Evolutionary conservation across 192 early-diverging fungal genomes (phyloP).

Genomic region (Podila horticola): DNA sequence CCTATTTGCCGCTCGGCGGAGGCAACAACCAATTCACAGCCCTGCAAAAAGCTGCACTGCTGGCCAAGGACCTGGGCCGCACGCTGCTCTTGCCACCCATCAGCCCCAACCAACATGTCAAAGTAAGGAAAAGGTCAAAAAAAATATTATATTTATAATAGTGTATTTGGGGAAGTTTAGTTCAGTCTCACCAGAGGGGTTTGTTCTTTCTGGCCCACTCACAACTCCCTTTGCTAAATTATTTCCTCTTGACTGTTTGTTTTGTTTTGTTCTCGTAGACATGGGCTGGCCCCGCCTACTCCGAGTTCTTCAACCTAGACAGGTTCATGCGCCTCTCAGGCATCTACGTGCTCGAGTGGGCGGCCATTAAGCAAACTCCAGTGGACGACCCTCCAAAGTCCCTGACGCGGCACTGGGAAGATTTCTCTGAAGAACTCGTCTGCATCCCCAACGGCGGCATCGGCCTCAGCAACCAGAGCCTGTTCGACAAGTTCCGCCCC

Average conservation of each 20-base stretch:
- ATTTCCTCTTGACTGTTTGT: too few relatives aligned
- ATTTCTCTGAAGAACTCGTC: slow-evolving; percentile 37
- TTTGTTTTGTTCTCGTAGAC: background rate
- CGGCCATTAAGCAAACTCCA: slow-evolving; percentile 46
- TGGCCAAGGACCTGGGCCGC: slow-evolving; percentile 45
- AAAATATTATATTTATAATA: too few relatives aligned
- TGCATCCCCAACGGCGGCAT: slow-evolving; percentile 44
- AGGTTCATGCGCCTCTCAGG: slow-evolving; percentile 17
- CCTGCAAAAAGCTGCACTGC: slow-evolving; percentile 33
- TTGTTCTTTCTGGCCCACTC: too few relatives aligned
- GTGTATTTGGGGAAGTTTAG: too few relatives aligned
- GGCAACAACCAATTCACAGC: slow-evolving; percentile 48
- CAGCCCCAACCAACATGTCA: slow-evolving; percentile 40
- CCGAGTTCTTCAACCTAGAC: slow-evolving; percentile 43
- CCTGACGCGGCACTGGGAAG: slow-evolving; percentile 19
- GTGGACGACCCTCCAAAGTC: background rate
- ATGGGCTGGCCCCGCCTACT: slow-evolving; percentile 24
- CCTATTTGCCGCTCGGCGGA: slow-evolving; percentile 41
- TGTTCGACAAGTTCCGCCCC: slow-evolving; percentile 41
- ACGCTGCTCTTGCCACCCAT: slow-evolving; percentile 43
- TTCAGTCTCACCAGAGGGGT: too few relatives aligned
- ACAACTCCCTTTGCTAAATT: too few relatives aligned
- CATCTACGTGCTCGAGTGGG: slow-evolving; percentile 38
- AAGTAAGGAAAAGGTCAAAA: slow-evolving; percentile 20
- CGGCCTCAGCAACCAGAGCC: slow-evolving; percentile 26